A percentile compares a stretch with the other conserved stretches of the same genome.
Evolutionary conservation across 1,139 yeast genomes (phyloP).

Genomic region (Hyphopichia burtonii): DNA sequence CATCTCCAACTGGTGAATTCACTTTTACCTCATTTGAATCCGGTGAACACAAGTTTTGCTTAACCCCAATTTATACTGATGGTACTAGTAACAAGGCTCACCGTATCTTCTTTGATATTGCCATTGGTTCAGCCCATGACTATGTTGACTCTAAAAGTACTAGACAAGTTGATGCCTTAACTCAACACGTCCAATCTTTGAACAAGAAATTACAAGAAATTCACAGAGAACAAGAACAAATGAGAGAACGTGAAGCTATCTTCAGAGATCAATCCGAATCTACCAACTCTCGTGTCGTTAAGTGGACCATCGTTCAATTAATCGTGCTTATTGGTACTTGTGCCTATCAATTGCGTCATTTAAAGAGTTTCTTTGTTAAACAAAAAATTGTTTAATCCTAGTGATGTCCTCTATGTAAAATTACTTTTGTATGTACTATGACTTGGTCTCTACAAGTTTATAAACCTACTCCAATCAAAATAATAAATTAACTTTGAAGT

Average conservation of each 20-base stretch:
- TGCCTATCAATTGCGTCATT: slow-evolving; percentile 49
- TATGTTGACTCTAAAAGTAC: slow-evolving; percentile 49
- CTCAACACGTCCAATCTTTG: slow-evolving; percentile 37
- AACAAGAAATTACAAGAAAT: slow-evolving; percentile 44
- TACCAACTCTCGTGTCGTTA: slow-evolving; percentile 46
- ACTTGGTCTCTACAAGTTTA: neutral
- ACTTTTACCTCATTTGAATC: slow-evolving; percentile 43
- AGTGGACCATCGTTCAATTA: slow-evolving; percentile 48
- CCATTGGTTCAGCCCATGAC: slow-evolving; percentile 48
- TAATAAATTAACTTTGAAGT: too few species aligned
- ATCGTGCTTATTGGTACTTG: slow-evolving; percentile 49
- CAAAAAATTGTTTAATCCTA: slow-evolving; percentile 44
- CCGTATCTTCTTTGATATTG: slow-evolving; percentile 47
- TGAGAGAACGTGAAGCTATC: slow-evolving; percentile 47
- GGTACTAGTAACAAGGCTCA: slow-evolving; percentile 34
- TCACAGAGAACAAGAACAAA: slow-evolving; percentile 46
- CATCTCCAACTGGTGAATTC: slow-evolving; percentile 40
- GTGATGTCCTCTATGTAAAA: neutral
- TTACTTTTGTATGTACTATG: neutral
- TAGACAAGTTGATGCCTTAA: slow-evolving; percentile 43
- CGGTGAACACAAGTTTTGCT: slow-evolving; percentile 51
- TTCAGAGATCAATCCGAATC: slow-evolving; percentile 50
- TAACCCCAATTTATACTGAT: slow-evolving; percentile 43
- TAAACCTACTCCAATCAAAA: neutral
- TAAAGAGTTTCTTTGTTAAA: slow-evolving; percentile 52